These are phyloP conservation scores for Plicaturopsis crispa DNA, from an alignment of 768 basidiomycete genomes.

Conservation along the genomic window DNA sequence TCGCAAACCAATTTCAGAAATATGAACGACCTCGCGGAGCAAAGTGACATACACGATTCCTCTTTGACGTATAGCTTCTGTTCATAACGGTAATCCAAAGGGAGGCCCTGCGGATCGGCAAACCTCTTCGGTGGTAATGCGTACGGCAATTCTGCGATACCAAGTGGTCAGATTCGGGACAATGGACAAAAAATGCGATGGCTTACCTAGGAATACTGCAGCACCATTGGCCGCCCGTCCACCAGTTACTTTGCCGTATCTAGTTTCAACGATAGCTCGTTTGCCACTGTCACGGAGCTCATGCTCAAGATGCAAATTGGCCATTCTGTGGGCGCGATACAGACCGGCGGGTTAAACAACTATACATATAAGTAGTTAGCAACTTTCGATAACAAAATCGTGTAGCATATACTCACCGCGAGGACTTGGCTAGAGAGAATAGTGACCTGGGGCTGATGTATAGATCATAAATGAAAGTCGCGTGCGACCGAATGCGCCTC, in stretches of 20 bases:
- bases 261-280: too few species aligned
- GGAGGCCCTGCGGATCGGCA: constrained; percentile 51
- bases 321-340: too few species aligned
- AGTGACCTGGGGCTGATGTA: too few species aligned
- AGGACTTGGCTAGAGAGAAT: too few species aligned
- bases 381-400: too few species aligned
- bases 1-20: not conserved
- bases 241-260: constrained; percentile 48
- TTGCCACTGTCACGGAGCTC: too few species aligned
- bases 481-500: too few species aligned
- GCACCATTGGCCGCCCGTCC: constrained; percentile 55
- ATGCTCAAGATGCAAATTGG: too few species aligned
- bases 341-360: too few species aligned
- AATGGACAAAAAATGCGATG: not conserved
- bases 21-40: not conserved
- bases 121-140: constrained; percentile 61
- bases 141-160: constrained; percentile 58
- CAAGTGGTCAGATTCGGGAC: not conserved
- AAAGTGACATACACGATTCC: constrained; percentile 36
- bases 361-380: too few species aligned
- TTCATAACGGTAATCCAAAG: constrained; percentile 46
- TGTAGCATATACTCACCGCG: too few species aligned
- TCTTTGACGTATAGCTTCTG: constrained; percentile 56
- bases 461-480: too few species aligned
- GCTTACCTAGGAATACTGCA: constrained; percentile 56